These are phyloP conservation scores for Cryptosporidium meleagridis DNA, from an alignment of 169 alveolate species.

Conservation along the genomic window DNA sequence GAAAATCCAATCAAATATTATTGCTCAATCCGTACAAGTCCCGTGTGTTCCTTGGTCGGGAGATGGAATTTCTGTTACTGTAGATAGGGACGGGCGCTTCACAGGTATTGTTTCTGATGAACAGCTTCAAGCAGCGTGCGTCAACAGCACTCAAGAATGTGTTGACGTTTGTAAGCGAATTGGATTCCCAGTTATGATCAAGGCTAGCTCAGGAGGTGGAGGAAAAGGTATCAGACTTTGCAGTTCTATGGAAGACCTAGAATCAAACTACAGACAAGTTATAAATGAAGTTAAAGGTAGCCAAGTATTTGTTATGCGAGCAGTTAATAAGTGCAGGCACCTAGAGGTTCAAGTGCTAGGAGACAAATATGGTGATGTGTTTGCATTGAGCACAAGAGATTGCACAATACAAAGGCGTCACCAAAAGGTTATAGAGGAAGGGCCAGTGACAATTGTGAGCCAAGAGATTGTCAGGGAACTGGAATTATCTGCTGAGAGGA, in stretches of 20 bases:
- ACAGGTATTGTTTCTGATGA: conserved; percentile 71
- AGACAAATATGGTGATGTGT: conserved; percentile 89
- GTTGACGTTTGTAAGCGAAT: conserved; percentile 86
- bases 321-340: conserved; percentile 80
- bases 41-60: conserved; percentile 93
- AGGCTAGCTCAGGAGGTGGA: conserved; percentile 97
- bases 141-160: conserved; percentile 85
- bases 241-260: conserved; percentile 79
- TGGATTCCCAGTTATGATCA: conserved; percentile 95
- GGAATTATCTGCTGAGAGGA: conserved; percentile 90
- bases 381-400: conserved; percentile 91
- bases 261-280: conserved; percentile 81
- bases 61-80: conserved; percentile 78
- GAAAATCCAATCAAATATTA: conserved; percentile 90
- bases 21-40: conserved; percentile 92
- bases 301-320: conserved; percentile 69
- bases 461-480: conserved; percentile 85
- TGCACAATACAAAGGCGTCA: conserved; percentile 93
- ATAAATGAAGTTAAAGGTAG: conserved; percentile 75
- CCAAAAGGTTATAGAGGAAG: conserved; percentile 93
- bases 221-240: conserved; percentile 94
- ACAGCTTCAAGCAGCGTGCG: conserved; percentile 72
- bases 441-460: conserved; percentile 88
- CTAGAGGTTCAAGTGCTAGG: conserved; percentile 92
- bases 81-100: conserved; percentile 67